Base-by-base conservation (phyloP, 805 yeast species). In the Yarrowia phangngaensis region DNA sequence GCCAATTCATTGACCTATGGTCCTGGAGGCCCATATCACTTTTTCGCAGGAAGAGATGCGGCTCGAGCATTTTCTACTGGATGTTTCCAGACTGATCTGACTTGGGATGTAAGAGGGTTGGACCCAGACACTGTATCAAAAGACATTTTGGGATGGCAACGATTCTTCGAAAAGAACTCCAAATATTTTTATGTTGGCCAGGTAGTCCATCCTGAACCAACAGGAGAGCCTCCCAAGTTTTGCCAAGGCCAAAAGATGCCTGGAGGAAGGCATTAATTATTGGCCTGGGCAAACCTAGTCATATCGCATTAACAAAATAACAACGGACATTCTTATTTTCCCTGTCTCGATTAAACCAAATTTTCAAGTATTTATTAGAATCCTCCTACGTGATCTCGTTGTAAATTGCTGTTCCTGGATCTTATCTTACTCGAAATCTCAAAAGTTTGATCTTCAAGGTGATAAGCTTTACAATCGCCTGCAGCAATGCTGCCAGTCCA, bases 31-130 rank as follows among this genome's bases (percentile, higher is more conserved):
- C 58, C 76, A 0, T 83, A 83, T 59, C 57, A 68, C 8, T 64
- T 70, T 31, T 73, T 83, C 57, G 72, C 80, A 23, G 92, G 90
- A 1, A 66, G 66, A 32, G 92, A 83, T 61, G 75, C 78, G 29
- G 80, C 87, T 2, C 65, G 89, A 20, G 83, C 82, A 14, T 80
- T 74, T 56, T 79, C 75, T 3, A 82, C 86, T 1, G 89, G 89
- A 3, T 82, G 88, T 56, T 77, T 83, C 52, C 60, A 64, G 30
- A 76, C 74, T 24, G 82, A 82, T 56, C 70, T 71, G 53, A 82
- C 89, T 0, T 72, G 76, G 60, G 90, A 84, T 60, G 62, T 83
- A 32, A 64, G 89, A 26, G 87, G 82, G 0, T 63, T 82, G 16
- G 78, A 75, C 51, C 56, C 56, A 4, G 63, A 62, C 3, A 68